A percentile compares a stretch with the other conserved stretches of the same genome.
These are phyloP conservation scores for Aspergillus tubingensis DNA, from an alignment of 2,329 filamentous ascomycete genomes.

Conservation along the genomic window DNA sequence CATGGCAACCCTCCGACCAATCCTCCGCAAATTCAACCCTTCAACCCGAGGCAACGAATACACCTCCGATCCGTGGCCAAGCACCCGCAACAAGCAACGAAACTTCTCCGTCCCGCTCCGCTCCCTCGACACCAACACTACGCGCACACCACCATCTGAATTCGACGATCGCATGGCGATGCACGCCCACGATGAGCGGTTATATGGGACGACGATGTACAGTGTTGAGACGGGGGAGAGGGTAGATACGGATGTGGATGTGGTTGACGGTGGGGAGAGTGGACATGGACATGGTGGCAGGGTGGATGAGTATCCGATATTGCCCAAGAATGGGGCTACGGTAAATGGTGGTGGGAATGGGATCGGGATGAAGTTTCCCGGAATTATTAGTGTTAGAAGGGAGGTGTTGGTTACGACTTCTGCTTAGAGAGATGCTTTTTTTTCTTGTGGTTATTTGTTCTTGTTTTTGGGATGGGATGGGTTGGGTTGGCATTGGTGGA, in stretches of 20 bases:
- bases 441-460: neutral
- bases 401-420: neutral
- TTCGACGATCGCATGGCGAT: neutral
- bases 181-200: neutral
- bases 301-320: neutral
- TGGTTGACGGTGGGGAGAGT: neutral
- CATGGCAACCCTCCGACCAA: conserved; percentile 23
- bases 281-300: too few species aligned
- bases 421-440: neutral
- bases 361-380: too few species aligned
- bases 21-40: conserved; percentile 13
- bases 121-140: neutral
- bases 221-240: conserved; percentile 2
- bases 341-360: too few species aligned
- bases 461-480: too few species aligned
- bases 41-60: neutral
- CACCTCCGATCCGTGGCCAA: neutral
- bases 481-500: neutral
- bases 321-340: neutral
- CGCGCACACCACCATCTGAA: too few species aligned
- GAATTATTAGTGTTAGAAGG: conserved; percentile 2
- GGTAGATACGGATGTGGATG: neutral
- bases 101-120: neutral
- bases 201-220: conserved; percentile 2
- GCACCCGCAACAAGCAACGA: neutral